Conservation (phyloP, 2,329 filamentous ascomycete species). For the Clonostachys rosea region DNA sequence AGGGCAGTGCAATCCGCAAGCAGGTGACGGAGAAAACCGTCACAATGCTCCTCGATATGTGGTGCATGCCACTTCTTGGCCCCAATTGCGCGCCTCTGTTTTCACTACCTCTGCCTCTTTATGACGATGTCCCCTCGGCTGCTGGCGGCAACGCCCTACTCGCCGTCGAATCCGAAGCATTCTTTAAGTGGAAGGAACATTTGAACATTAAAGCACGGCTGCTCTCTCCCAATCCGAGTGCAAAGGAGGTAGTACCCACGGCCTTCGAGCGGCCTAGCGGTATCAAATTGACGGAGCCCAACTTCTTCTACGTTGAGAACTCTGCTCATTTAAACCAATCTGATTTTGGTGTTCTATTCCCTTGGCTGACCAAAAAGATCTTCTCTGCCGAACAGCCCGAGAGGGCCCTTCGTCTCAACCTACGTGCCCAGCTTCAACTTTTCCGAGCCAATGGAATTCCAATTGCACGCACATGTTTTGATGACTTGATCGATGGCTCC, state of each 20-base stretch:
- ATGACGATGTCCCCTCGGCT: constrained; percentile 43
- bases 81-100: constrained; percentile 59
- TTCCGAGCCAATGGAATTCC: constrained; percentile 43
- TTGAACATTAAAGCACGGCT: constrained; percentile 63
- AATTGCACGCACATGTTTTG: constrained; percentile 42
- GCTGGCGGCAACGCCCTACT: constrained; percentile 57
- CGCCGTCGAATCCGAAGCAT: constrained; percentile 70
- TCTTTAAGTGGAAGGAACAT: constrained; percentile 74
- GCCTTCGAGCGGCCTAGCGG: constrained; percentile 36
- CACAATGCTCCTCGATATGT: constrained; percentile 72
- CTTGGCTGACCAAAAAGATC: constrained; percentile 58
- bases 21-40: constrained; percentile 68
- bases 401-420: constrained; percentile 52
- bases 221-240: constrained; percentile 52
- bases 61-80: constrained; percentile 69
- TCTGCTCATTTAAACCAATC: constrained; percentile 81
- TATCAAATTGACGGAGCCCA: constrained; percentile 43
- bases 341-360: constrained; percentile 81
- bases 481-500: constrained; percentile 43
- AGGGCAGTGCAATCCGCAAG: constrained; percentile 47
- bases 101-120: constrained; percentile 69
- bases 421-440: constrained; percentile 53
- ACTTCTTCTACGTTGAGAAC: constrained; percentile 68
- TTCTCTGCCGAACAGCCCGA: constrained; percentile 55
- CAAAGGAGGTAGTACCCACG: constrained; percentile 30